Conservation (phyloP, 2,329 filamentous ascomycete species). For the Colletotrichum destructivum region DNA sequence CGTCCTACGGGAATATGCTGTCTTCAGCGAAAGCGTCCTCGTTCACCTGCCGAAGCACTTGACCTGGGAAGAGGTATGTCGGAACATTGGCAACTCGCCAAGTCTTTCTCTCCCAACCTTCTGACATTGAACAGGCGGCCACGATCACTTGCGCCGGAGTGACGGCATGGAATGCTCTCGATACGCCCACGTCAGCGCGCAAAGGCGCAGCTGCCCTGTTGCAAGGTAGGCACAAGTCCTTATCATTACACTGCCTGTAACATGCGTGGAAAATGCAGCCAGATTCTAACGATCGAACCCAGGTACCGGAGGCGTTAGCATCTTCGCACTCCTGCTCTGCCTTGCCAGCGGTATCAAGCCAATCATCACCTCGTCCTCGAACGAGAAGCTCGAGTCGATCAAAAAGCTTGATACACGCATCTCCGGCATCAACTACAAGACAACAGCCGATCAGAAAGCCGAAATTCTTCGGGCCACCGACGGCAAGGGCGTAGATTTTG, state of each 20-base stretch:
- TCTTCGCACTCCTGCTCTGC: constrained; percentile 47
- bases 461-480: constrained; percentile 44
- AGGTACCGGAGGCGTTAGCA: constrained; percentile 50
- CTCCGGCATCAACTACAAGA: constrained; percentile 47
- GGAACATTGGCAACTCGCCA: background rate
- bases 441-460: constrained; percentile 36
- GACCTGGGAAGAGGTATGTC: constrained; percentile 46
- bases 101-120: background rate
- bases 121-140: constrained; percentile 33
- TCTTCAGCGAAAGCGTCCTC: constrained; percentile 43
- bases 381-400: constrained; percentile 46
- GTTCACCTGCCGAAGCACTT: constrained; percentile 45
- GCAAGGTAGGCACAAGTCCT: constrained; percentile 8
- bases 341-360: constrained; percentile 45
- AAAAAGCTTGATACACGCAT: constrained; percentile 43
- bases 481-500: constrained; percentile 47
- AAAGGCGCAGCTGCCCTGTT: constrained; percentile 5
- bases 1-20: constrained; percentile 46
- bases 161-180: constrained; percentile 45
- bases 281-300: background rate
- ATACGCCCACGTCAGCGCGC: constrained; percentile 8
- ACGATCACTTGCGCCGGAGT: constrained; percentile 45
- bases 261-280: too few species aligned
- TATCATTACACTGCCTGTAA: too few species aligned
- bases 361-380: constrained; percentile 50